These are phyloP conservation scores for Gremmenia infestans DNA, from an alignment of 2,329 filamentous ascomycete species.

Conservation along the genomic window DNA sequence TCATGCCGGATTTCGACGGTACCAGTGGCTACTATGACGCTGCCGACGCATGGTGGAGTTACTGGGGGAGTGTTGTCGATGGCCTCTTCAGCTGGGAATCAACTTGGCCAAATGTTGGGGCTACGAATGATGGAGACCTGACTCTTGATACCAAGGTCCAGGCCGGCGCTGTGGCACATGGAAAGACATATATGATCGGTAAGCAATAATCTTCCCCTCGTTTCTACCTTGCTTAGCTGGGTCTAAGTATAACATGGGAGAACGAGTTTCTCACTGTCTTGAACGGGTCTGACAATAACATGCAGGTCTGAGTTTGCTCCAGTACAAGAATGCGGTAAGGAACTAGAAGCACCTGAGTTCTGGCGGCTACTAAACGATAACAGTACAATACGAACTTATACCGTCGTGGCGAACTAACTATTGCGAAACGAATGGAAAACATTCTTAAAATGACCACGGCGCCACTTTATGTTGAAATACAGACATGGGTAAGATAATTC, in stretches of 20 bases:
- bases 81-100: conserved; percentile 37
- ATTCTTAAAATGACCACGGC: conserved; percentile 28
- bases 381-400: conserved; percentile 31
- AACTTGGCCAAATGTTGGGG: conserved; percentile 32
- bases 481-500: conserved; percentile 25
- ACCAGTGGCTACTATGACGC: conserved; percentile 31
- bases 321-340: conserved; percentile 18
- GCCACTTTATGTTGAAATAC: conserved; percentile 32
- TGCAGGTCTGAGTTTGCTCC: conserved; percentile 2
- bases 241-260: too few relatives aligned
- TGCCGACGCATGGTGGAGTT: conserved; percentile 25
- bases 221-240: too few relatives aligned
- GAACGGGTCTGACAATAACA: not conserved
- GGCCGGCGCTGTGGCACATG: conserved; percentile 15
- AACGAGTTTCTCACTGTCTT: too few relatives aligned
- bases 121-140: conserved; percentile 25
- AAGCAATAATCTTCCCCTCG: not conserved
- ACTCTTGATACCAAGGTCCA: conserved; percentile 12
- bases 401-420: conserved; percentile 32
- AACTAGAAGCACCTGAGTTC: not conserved
- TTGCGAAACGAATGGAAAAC: conserved; percentile 34
- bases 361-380: too few relatives aligned
- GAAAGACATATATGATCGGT: conserved; percentile 35
- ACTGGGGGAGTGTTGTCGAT: conserved; percentile 32
- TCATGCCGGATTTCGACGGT: conserved; percentile 33